Evolutionary conservation across 306 rosid genomes (phyloP).

Genomic region (Cucumis sativus): Cucumber_9930_V3 NC_026655.2:16250501-16251000

Average conservation of each 20-base stretch:
- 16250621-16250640: too few species aligned
- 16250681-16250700: constrained; percentile 54
- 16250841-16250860: neutral
- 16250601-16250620: too few species aligned
- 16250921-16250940: too few species aligned
- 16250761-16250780: constrained; percentile 79
- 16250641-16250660: too few species aligned
- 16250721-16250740: constrained; percentile 72
- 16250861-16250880: constrained; percentile 3
- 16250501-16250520: constrained; percentile 50
- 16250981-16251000: neutral
- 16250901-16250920: neutral
- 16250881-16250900: neutral
- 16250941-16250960: neutral
- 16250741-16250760: constrained; percentile 84
- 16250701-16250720: constrained; percentile 82
- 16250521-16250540: constrained; percentile 52
- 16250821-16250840: neutral
- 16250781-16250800: constrained; percentile 97
- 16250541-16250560: constrained; percentile 81
- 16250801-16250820: constrained; percentile 22
- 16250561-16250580: constrained; percentile 82
- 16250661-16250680: neutral
- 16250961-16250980: neutral
- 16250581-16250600: neutral